Conservation (phyloP, 495 filamentous ascomycete species). For the Parathielavia hyrcaniae region DNA sequence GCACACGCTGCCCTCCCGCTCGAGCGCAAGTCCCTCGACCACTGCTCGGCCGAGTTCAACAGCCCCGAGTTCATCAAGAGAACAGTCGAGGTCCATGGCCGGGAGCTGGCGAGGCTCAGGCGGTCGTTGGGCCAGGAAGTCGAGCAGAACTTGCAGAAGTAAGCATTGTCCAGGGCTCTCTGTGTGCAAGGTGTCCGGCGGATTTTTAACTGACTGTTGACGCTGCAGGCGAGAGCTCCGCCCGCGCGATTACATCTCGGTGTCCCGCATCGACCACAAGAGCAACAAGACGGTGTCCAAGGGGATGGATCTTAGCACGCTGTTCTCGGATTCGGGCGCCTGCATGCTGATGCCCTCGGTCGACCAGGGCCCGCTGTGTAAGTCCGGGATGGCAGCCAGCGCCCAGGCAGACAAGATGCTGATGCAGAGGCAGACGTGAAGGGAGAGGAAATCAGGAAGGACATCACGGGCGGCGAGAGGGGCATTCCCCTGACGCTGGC, state of each 20-base stretch:
- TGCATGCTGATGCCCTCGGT: conserved; percentile 53
- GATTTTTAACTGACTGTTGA: neutral
- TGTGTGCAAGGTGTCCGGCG: neutral
- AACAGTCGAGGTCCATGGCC: conserved; percentile 30
- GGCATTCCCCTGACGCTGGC: conserved; percentile 56
- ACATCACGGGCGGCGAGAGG: conserved; percentile 49
- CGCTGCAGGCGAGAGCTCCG: conserved; percentile 19
- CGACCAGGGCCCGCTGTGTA: conserved; percentile 53
- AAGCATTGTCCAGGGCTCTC: neutral
- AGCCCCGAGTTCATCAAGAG: conserved; percentile 28
- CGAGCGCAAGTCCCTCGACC: conserved; percentile 29
- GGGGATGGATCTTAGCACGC: conserved; percentile 41
- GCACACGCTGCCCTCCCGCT: conserved; percentile 25
- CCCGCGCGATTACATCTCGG: conserved; percentile 30
- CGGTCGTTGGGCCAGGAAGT: conserved; percentile 20
- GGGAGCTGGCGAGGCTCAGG: conserved; percentile 25
- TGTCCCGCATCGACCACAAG: conserved; percentile 44
- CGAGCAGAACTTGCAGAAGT: conserved; percentile 12
- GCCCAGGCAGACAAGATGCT: neutral
- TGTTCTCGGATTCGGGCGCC: conserved; percentile 51
- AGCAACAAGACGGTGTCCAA: conserved; percentile 50
- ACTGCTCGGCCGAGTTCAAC: conserved; percentile 29
- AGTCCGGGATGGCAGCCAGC: conserved; percentile 21
- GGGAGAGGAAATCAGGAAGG: conserved; percentile 45
- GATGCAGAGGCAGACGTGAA: conserved; percentile 31